A percentile compares a stretch with the other conserved stretches of the same genome.
These are phyloP conservation scores for Erodium chrysanthum DNA, from an alignment of 441 rosid genomes.

Conservation along the genomic window DNA sequence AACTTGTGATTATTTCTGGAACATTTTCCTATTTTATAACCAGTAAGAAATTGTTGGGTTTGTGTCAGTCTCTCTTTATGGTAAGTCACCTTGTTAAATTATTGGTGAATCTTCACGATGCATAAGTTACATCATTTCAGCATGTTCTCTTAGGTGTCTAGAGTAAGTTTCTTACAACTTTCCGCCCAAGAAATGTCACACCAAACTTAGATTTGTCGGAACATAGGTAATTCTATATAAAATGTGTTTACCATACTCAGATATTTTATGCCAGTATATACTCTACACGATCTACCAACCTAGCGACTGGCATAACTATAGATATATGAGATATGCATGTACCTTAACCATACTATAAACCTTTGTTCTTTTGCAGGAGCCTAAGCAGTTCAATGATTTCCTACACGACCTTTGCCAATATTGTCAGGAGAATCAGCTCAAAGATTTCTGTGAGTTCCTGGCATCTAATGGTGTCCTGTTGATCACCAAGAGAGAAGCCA, in stretches of 20 bases:
- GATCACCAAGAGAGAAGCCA: slow-evolving; percentile 71
- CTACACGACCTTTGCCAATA: slow-evolving; percentile 30
- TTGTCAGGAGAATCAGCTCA: slow-evolving; percentile 33
- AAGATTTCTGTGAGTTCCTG: slow-evolving; percentile 39
- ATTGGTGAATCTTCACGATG: no score
- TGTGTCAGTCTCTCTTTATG: neutral
- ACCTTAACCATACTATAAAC: neutral
- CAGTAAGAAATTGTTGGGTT: neutral
- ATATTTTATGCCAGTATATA: neutral
- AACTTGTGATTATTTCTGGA: neutral
- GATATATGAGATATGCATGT: neutral
- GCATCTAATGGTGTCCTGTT: slow-evolving; percentile 40
- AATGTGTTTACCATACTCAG: neutral
- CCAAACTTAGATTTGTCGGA: neutral
- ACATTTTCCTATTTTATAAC: neutral
- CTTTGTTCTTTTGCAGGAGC: slow-evolving; percentile 48
- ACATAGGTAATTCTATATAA: neutral
- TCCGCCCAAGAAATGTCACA: neutral
- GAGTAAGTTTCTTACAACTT: no score
- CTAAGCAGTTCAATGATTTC: slow-evolving; percentile 65
- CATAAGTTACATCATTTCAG: neutral
- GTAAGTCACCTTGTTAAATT: neutral
- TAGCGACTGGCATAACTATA: neutral
- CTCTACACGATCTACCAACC: neutral
- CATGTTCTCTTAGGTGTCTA: neutral